Percentiles rank a stretch among this genome's conserved stretches.
Conservation (phyloP, 2,329 filamentous ascomycete species). For the Fusarium annulatum region DNA sequence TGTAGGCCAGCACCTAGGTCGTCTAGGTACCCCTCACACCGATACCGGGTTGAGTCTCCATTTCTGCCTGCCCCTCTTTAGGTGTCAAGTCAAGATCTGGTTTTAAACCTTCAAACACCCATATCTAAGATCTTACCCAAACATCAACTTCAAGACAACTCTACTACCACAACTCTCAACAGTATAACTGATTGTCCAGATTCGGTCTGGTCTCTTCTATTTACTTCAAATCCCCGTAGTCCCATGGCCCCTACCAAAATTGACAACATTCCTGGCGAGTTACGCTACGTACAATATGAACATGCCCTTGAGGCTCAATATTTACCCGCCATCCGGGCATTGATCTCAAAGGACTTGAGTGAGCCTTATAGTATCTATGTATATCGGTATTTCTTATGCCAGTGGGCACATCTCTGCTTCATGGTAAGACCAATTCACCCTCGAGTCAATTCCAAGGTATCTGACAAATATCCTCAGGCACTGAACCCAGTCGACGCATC, state of each 20-base stretch:
- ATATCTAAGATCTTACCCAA: conserved; percentile 16
- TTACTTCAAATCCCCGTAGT: background rate
- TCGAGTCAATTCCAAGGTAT: conserved; percentile 9
- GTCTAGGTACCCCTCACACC: conserved; percentile 14
- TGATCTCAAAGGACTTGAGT: conserved; percentile 96
- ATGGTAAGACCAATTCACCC: conserved; percentile 68
- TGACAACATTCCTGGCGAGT: conserved; percentile 56
- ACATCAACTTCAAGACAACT: background rate
- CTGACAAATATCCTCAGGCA: conserved; percentile 56
- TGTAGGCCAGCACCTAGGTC: background rate
- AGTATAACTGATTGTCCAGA: background rate
- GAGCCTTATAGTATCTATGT: conserved; percentile 99
- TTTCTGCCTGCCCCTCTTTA: conserved; percentile 38
- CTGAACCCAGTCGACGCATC: conserved; percentile 68
- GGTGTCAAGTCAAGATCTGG: conserved; percentile 22
- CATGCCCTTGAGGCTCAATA: conserved; percentile 71
- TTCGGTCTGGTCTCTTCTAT: background rate
- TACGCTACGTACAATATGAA: conserved; percentile 71
- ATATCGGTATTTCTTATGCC: conserved; percentile 96
- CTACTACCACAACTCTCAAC: background rate
- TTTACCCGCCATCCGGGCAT: conserved; percentile 85
- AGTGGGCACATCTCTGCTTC: conserved; percentile 98
- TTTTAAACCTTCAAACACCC: conserved; percentile 20
- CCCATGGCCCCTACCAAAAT: conserved; percentile 51
- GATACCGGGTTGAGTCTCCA: conserved; percentile 37